Percentiles rank a stretch among this genome's conserved stretches.
These are phyloP conservation scores for Hagleromyces aurorensis DNA, from an alignment of 805 yeast species.

Conservation along the genomic window DNA sequence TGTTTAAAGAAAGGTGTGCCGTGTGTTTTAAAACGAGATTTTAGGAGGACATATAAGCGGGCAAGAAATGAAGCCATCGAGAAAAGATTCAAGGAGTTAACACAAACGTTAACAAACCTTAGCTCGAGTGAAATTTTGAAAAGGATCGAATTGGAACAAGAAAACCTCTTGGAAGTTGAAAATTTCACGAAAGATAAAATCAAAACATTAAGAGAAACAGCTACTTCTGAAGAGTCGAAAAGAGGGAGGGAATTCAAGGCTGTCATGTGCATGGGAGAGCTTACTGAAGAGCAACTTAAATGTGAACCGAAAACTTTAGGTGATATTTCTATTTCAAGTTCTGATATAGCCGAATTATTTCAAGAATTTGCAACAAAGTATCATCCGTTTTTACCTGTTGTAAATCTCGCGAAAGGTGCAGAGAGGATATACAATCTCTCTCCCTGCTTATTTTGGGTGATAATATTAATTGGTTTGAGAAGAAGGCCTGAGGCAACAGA, in stretches of 20 bases:
- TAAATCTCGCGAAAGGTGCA: constrained; percentile 74
- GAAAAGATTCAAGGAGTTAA: constrained; percentile 63
- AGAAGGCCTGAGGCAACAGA: constrained; percentile 37
- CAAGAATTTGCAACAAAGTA: constrained; percentile 66
- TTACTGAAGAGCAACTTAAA: constrained; percentile 33
- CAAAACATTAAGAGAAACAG: constrained; percentile 10
- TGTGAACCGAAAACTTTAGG: constrained; percentile 71
- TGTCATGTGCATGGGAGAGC: constrained; percentile 1
- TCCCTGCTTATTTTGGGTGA: constrained; percentile 90
- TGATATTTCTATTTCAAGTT: constrained; percentile 50
- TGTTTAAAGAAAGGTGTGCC: constrained; percentile 62
- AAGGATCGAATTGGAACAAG: constrained; percentile 23
- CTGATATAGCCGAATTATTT: constrained; percentile 53
- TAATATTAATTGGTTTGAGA: constrained; percentile 76
- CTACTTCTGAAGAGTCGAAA: not conserved
- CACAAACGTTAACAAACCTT: constrained; percentile 39
- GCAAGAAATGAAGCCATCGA: constrained; percentile 80
- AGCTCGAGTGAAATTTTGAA: constrained; percentile 26
- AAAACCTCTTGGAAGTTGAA: constrained; percentile 19
- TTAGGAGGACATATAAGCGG: constrained; percentile 83
- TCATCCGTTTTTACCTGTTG: constrained; percentile 82
- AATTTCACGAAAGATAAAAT: constrained; percentile 28
- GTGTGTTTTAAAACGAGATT: constrained; percentile 72
- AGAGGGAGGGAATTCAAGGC: constrained; percentile 1
- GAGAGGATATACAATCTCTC: constrained; percentile 71